Conservation (phyloP, 345 rosid species). For the Arabidopsis thaliana region TAIR10.1 NC_003071.7:8520501-8521000, state of each 20-base stretch:
- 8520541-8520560: background rate
- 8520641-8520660: constrained; percentile 60
- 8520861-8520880: background rate
- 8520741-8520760: background rate
- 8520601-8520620: constrained; percentile 78
- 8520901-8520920: background rate
- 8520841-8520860: background rate
- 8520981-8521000: constrained; percentile 63
- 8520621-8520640: constrained; percentile 55
- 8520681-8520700: constrained; percentile 75
- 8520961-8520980: background rate
- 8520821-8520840: background rate
- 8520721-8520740: constrained; percentile 56
- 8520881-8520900: background rate
- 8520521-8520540: background rate
- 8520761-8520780: constrained; percentile 14
- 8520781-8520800: background rate
- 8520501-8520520: background rate
- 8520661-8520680: constrained; percentile 73
- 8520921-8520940: background rate
- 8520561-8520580: background rate
- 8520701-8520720: constrained; percentile 59
- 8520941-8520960: background rate
- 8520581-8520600: constrained; percentile 51
- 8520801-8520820: background rate